A percentile compares a stretch with the other conserved stretches of the same genome.
Evolutionary conservation across 2,329 filamentous ascomycete species (phyloP).

Genomic region (Penicillium sp.): DNA sequence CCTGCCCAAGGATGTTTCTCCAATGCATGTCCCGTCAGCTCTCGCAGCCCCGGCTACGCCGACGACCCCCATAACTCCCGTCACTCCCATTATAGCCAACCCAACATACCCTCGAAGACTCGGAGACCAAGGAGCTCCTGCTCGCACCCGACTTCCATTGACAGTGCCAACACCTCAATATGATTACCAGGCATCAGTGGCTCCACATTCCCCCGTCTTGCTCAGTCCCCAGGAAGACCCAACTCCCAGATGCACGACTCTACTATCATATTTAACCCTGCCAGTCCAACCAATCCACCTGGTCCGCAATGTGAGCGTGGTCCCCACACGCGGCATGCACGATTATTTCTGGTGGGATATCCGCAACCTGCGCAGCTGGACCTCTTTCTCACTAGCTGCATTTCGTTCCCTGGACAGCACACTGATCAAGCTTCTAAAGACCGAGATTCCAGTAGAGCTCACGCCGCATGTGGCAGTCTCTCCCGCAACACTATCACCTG

Average conservation of each 20-base stretch:
- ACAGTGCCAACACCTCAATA: conserved; percentile 30
- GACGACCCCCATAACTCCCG: conserved; percentile 39
- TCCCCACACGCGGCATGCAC: conserved; percentile 61
- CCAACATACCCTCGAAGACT: conserved; percentile 32
- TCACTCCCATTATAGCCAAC: conserved; percentile 33
- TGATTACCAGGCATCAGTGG: conserved; percentile 21
- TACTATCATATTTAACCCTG: conserved; percentile 72
- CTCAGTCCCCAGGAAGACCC: conserved; percentile 27
- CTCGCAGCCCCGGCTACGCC: conserved; percentile 42
- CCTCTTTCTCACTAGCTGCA: conserved; percentile 67
- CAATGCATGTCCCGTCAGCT: conserved; percentile 43
- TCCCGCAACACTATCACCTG: conserved; percentile 61
- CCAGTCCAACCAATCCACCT: conserved; percentile 78
- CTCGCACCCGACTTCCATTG: conserved; percentile 36
- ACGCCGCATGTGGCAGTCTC: conserved; percentile 33
- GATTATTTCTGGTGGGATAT: conserved; percentile 97
- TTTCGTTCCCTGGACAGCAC: conserved; percentile 66
- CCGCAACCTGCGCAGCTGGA: conserved; percentile 80
- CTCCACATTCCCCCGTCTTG: conserved; percentile 27
- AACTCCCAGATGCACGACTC: conserved; percentile 56
- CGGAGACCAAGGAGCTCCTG: conserved; percentile 35
- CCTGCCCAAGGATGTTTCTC: conserved; percentile 58
- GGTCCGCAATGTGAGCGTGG: conserved; percentile 71
- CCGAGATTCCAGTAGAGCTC: conserved; percentile 54
- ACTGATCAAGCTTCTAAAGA: conserved; percentile 67